These are phyloP conservation scores for Penicillium cinerascens DNA, from an alignment of 495 filamentous ascomycete genomes.

Conservation along the genomic window DNA sequence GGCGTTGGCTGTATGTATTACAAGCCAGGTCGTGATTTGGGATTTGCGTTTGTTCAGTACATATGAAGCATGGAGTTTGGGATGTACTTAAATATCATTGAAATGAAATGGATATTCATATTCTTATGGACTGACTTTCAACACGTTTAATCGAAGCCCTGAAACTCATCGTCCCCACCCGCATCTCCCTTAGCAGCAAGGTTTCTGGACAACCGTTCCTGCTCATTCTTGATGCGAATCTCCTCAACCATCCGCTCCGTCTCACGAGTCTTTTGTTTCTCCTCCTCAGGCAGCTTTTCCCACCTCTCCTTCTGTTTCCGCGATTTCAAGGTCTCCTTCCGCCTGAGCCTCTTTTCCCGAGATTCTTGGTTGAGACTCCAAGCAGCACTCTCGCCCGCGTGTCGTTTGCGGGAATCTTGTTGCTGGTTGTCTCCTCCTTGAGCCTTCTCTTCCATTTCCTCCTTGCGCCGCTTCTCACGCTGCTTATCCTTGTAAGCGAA, in stretches of 20 bases:
- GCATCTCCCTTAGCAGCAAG: constrained; percentile 3
- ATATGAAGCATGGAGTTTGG: background rate
- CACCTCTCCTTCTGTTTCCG: constrained; percentile 65
- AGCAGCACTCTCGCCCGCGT: constrained; percentile 56
- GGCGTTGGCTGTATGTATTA: background rate
- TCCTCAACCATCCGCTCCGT: constrained; percentile 69
- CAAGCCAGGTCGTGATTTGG: background rate
- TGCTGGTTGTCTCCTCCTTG: constrained; percentile 26
- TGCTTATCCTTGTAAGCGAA: constrained; percentile 75
- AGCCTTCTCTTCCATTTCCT: constrained; percentile 45
- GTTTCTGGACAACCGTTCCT: constrained; percentile 19
- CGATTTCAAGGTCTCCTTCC: constrained; percentile 71
- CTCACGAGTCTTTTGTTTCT: constrained; percentile 65
- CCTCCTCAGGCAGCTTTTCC: constrained; percentile 68
- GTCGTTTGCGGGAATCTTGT: constrained; percentile 30
- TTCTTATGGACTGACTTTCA: background rate
- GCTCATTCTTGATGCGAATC: constrained; percentile 59
- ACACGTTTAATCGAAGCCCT: constrained; percentile 37
- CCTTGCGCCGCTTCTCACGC: constrained; percentile 67
- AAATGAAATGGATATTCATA: background rate
- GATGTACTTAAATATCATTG: background rate
- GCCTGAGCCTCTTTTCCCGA: constrained; percentile 59
- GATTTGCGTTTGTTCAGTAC: background rate
- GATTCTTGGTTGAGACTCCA: constrained; percentile 82
- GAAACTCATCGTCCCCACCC: constrained; percentile 36